Conservation (phyloP, 345 rosid genomes). For the Gossypium anomalum region DNA sequence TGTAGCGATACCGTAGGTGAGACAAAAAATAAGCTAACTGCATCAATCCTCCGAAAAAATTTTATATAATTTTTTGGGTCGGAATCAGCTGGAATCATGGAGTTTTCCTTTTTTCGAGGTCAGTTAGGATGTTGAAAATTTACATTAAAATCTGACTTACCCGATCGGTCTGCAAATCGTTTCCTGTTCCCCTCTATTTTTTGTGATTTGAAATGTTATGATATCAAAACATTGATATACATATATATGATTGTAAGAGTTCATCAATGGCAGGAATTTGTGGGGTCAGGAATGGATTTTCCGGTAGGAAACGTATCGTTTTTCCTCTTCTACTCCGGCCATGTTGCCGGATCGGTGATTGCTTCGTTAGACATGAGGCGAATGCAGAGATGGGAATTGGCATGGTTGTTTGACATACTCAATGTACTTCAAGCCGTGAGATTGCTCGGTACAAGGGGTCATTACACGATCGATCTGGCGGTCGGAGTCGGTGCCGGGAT, state of each 20-base stretch:
- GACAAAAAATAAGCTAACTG: too few species aligned
- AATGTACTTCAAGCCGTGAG: conserved; percentile 70
- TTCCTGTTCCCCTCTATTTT: neutral
- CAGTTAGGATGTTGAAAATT: too few species aligned
- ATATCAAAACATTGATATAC: neutral
- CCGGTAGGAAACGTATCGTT: conserved; percentile 93
- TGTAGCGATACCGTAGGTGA: too few species aligned
- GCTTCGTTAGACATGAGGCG: conserved; percentile 86
- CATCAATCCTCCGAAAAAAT: too few species aligned
- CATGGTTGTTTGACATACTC: conserved; percentile 63
- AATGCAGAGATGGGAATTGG: conserved; percentile 58
- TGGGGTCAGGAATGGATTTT: conserved; percentile 88
- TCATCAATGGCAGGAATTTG: conserved; percentile 52
- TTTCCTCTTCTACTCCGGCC: conserved; percentile 94
- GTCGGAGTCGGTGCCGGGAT: conserved; percentile 83
- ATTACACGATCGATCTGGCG: conserved; percentile 81
- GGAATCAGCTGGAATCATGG: too few species aligned
- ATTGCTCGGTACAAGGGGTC: conserved; percentile 80
- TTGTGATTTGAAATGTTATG: neutral
- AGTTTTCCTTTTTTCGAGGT: too few species aligned
- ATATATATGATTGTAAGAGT: neutral
- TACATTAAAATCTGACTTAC: too few species aligned
- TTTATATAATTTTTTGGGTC: too few species aligned
- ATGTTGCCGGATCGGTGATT: conserved; percentile 82
- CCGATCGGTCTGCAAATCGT: too few species aligned